Evolutionary conservation across 2,329 filamentous ascomycete genomes (phyloP).

Genomic region (Drechslerella coelobrocha): DNA sequence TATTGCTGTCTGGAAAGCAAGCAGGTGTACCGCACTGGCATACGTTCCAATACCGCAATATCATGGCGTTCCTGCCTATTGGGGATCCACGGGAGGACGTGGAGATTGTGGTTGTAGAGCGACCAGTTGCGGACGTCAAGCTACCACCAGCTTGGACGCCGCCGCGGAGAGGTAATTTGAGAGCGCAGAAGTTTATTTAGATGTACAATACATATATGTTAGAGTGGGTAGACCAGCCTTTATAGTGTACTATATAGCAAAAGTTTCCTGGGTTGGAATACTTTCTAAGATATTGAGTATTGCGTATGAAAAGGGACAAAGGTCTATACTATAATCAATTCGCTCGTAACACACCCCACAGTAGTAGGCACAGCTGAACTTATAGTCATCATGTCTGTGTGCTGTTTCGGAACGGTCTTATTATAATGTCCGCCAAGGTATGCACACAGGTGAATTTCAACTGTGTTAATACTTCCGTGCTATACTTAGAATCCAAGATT

Average conservation of each 20-base stretch:
- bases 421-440: too few relatives aligned
- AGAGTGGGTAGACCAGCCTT: slow-evolving; percentile 22
- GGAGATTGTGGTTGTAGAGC: slow-evolving; percentile 87
- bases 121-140: slow-evolving; percentile 82
- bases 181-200: slow-evolving; percentile 23
- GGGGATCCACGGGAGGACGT: slow-evolving; percentile 58
- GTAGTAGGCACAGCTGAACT: too few relatives aligned
- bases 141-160: slow-evolving; percentile 65
- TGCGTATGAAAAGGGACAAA: too few relatives aligned
- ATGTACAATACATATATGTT: slow-evolving; percentile 27
- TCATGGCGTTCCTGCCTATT: slow-evolving; percentile 75
- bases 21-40: slow-evolving; percentile 68
- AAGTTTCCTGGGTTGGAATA: too few relatives aligned
- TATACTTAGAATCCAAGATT: too few relatives aligned
- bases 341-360: too few relatives aligned
- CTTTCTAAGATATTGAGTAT: too few relatives aligned
- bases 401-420: too few relatives aligned
- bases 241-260: slow-evolving; percentile 48
- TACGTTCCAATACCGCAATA: slow-evolving; percentile 92
- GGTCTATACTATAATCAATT: too few relatives aligned
- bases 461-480: too few relatives aligned
- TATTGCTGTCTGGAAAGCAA: slow-evolving; percentile 52
- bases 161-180: slow-evolving; percentile 25
- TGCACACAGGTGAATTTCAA: too few relatives aligned
- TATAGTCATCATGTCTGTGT: too few relatives aligned